Evolutionary conservation across 495 filamentous ascomycete species (phyloP).

Genomic region (Entonaema liquescens): DNA sequence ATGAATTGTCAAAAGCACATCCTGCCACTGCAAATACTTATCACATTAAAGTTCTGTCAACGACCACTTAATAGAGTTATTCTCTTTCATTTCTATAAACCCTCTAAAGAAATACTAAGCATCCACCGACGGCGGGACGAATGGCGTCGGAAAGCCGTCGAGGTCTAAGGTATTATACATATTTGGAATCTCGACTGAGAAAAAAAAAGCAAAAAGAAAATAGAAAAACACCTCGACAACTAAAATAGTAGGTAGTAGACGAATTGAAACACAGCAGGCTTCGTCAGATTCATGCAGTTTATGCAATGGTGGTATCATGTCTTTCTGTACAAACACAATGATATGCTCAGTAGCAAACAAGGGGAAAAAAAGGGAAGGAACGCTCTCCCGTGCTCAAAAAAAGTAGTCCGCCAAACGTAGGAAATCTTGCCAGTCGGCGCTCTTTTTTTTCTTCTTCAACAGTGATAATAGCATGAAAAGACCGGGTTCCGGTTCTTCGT

Average conservation of each 20-base stretch:
- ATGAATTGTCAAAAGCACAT: too few relatives aligned
- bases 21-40: too few relatives aligned
- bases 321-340: slow-evolving; percentile 49
- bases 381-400: slow-evolving; percentile 7
- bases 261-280: slow-evolving; percentile 17
- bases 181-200: background rate
- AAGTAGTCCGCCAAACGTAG: background rate
- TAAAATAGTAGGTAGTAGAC: background rate
- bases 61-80: background rate
- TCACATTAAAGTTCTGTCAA: background rate
- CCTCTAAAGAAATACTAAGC: slow-evolving; percentile 4
- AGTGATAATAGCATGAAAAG: slow-evolving; percentile 1
- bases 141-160: background rate
- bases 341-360: slow-evolving; percentile 36
- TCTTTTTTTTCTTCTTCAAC: background rate
- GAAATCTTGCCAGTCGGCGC: background rate
- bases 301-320: slow-evolving; percentile 56
- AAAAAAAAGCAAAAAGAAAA: background rate
- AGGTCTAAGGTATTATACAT: slow-evolving; percentile 7
- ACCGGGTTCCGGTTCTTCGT: background rate
- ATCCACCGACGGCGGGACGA: background rate
- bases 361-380: slow-evolving; percentile 39
- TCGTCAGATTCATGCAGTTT: slow-evolving; percentile 48
- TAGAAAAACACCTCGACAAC: background rate
- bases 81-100: slow-evolving; percentile 7